A percentile compares a stretch with the other conserved stretches of the same genome.
These are phyloP conservation scores for Tephrocybe sp. DNA, from an alignment of 768 basidiomycete species.

Conservation along the genomic window DNA sequence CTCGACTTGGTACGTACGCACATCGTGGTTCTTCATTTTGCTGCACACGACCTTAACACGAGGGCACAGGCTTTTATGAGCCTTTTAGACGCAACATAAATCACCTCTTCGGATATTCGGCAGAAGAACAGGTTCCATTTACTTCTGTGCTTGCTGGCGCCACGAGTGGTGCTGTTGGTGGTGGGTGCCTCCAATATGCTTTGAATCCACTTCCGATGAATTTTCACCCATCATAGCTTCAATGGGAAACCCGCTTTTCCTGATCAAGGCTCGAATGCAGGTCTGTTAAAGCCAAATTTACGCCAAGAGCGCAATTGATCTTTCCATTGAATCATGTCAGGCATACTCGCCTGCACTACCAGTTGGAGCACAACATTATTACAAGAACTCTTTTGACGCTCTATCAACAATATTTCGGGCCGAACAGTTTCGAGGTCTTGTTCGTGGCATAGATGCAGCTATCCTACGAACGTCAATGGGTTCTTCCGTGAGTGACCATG, in stretches of 20 bases:
- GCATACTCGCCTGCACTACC: conserved; percentile 95
- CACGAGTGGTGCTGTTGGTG: conserved; percentile 87
- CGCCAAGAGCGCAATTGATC: not conserved
- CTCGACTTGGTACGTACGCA: conserved; percentile 71
- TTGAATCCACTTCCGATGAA: not conserved
- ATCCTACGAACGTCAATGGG: conserved; percentile 95
- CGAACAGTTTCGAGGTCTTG: conserved; percentile 77
- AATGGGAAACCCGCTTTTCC: conserved; percentile 87
- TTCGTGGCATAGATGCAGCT: conserved; percentile 92
- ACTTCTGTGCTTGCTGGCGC: conserved; percentile 90
- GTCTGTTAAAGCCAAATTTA: conserved; percentile 31
- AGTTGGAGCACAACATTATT: conserved; percentile 92
- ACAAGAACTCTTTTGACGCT: conserved; percentile 83
- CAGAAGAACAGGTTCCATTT: conserved; percentile 65
- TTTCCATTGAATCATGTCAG: conserved; percentile 30
- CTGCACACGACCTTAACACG: not conserved
- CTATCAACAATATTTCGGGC: conserved; percentile 74
- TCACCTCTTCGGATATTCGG: conserved; percentile 57
- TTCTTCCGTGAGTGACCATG: conserved; percentile 57
- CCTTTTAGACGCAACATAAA: conserved; percentile 80
- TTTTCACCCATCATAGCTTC: conserved; percentile 42
- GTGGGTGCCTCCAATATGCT: conserved; percentile 35
- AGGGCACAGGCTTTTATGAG: conserved; percentile 86
- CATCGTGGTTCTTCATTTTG: conserved; percentile 3
- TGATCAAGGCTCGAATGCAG: conserved; percentile 99